Evolutionary conservation across 805 yeast genomes (phyloP), one percentile per base, ranked within the genome.

Genomic region (Lipomyces spencermartinsiae): DNA sequence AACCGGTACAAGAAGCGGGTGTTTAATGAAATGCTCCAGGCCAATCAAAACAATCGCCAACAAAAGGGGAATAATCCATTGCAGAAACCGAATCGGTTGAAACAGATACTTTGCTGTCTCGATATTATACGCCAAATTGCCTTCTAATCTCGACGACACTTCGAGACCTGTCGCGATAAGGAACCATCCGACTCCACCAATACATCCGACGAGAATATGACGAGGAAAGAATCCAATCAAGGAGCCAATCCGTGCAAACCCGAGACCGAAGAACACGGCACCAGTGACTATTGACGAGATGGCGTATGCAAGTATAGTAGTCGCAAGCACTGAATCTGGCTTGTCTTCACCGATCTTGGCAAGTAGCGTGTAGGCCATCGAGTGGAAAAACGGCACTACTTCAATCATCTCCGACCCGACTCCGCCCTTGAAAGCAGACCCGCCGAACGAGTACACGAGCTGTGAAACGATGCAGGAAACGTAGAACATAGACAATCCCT

Each of bases 321-420:
- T 95, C 0, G 97, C 88, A 46, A 93, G 81, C 4, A 92, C 84
- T 35, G 80, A 78, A n/a, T 78, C 78, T 1, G 78, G 79, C 31
- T 80, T 78, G 2, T 80, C 81, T 10, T 79, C 83, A 8, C 89
- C 89, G 74, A 91, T 82, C 29, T 83, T 81, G 1, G 79, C 76
- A 77, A 89, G 81, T 60, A 95, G 88, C 14, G 89, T 81, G 34
- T 85, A 81, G 0, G 98, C 98, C 97, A 95, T 93, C 1, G 96
- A 85, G 76, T 95, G 99, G 82, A 94, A 94, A 78, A 95, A 95
- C 1, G 99, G 99, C 1, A 97, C 97, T n/a, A 95, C 92, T 78
- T 95, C 99, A 72, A 95, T 95, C 99, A 95, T 95, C 80, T 95
- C 98, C 2, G 97, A 91, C 0, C 99, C 99, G 57, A 94, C 87